Base-by-base conservation (phyloP, 805 yeast species). In the Yarrowia sp. region DNA sequence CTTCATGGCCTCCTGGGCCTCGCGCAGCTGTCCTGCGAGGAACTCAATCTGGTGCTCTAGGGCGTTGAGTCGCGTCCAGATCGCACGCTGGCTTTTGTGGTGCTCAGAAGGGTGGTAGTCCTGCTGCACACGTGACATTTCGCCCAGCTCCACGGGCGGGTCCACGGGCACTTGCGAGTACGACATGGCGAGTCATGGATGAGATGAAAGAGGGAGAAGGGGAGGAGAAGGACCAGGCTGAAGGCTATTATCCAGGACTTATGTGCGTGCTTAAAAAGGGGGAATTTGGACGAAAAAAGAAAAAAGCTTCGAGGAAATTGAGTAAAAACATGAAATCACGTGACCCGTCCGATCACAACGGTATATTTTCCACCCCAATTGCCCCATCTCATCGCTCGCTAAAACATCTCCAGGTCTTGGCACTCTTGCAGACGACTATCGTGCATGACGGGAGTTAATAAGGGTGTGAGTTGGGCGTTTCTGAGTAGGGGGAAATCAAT, bases 21-120 rank as follows among this genome's bases (percentile, higher is more conserved):
- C 63, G 26, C 63, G 14, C 26, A 56, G 36, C 48, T 56, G 63
- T 8, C 40, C 22, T 0, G 48, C 63, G 9, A 56, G 40, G 10
- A 11, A 56, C 36, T 56, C 63, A 56, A 56, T 56, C 38, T 56
- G 63, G n/a, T 26, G 48, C 10, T 56, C 63, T 40, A 56, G 36
- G 3, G 48, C 48, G 14, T 56, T 56, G 48, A 56, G 26, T 15
- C 63, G 63, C 63, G 66, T 46, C 66, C 66, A 59, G 7, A 46
- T 14, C n/a, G 35, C 53, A 7, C 50, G n/a, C 42, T 59, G 53
- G 19, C 43, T 59, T 8, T 42, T 15, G 16, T 15, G 52, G 11
- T 59, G 53, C 3, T 59, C 66, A 12, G 53, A 41, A 4, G 66
- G 50, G 45, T 45, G 53, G 36, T 45, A 59, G 43, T 59, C 53